phyloP scores from a whole-genome alignment of 192 early-diverging fungal species.

The Rhizophagus prolifer region DNA sequence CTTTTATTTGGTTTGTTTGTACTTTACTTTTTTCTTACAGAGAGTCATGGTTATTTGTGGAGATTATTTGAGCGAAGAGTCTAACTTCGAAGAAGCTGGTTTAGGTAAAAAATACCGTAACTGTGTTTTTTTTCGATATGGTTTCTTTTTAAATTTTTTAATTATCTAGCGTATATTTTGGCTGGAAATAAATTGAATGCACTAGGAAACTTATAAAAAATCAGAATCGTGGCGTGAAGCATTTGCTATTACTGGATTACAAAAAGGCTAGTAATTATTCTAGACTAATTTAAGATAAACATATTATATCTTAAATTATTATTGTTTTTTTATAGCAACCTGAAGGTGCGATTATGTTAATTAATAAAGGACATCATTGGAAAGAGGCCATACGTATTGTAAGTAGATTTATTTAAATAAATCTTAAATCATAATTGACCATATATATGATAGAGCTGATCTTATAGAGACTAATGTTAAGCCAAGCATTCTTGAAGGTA shows the following conservation, averaged over 20 bases:
- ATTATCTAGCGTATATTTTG: slow-evolving; percentile 50
- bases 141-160: background rate
- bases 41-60: slow-evolving; percentile 56
- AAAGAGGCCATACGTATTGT: slow-evolving; percentile 70
- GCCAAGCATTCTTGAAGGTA: slow-evolving; percentile 61
- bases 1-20: no score
- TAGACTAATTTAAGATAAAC: no score
- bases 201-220: slow-evolving; percentile 54
- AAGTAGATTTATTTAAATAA: background rate
- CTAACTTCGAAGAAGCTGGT: slow-evolving; percentile 67
- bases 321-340: slow-evolving; percentile 56
- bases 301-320: no score
- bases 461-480: slow-evolving; percentile 74
- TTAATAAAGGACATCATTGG: slow-evolving; percentile 77
- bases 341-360: slow-evolving; percentile 63
- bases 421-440: background rate
- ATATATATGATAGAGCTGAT: slow-evolving; percentile 59
- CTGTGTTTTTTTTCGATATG: slow-evolving; percentile 3
- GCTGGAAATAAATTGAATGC: slow-evolving; percentile 61
- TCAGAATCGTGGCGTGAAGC: slow-evolving; percentile 66
- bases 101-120: slow-evolving; percentile 42
- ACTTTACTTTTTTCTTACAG: slow-evolving; percentile 15
- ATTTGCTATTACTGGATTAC: slow-evolving; percentile 69
- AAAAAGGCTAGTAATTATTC: slow-evolving; percentile 34
- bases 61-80: slow-evolving; percentile 54